A percentile compares a stretch with the other conserved stretches of the same genome.
Evolutionary conservation across 106 monocot species (phyloP).

Genomic region (Cymbidium sinense): DNA sequence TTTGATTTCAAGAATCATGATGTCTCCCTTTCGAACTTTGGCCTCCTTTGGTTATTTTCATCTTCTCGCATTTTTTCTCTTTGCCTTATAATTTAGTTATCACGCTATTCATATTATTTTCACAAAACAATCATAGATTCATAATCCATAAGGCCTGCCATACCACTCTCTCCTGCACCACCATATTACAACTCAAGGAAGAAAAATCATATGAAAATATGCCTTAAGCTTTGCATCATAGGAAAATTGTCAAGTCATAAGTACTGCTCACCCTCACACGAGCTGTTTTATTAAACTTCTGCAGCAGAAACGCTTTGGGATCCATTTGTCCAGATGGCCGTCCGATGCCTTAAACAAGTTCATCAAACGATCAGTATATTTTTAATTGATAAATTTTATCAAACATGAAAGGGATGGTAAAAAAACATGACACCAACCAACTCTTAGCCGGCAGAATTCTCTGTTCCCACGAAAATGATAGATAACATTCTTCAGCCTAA

Average conservation of each 20-base stretch:
- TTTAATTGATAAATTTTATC: not conserved
- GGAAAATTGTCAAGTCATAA: not conserved
- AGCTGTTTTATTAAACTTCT: conserved; percentile 71
- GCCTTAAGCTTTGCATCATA: not conserved
- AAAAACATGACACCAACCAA: conserved; percentile 47
- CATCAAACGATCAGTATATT: not conserved
- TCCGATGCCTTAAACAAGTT: conserved; percentile 71
- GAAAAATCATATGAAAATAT: not conserved
- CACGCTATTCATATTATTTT: not conserved
- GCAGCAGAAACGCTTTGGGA: conserved; percentile 89
- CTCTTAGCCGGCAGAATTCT: conserved; percentile 82
- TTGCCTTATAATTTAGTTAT: too few species aligned
- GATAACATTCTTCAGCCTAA: conserved; percentile 84
- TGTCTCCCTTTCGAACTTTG: too few species aligned
- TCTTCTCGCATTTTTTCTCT: too few species aligned
- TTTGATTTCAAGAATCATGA: not conserved
- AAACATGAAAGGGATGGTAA: not conserved
- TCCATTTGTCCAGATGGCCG: conserved; percentile 99
- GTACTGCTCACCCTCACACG: conserved; percentile 54
- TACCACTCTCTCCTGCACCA: not conserved
- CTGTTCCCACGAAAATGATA: conserved; percentile 87
- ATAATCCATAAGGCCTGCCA: not conserved
- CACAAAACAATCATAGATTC: not conserved
- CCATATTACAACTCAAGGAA: not conserved
- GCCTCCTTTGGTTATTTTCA: too few species aligned